A percentile compares a stretch with the other conserved stretches of the same genome.
Evolutionary conservation across 306 rosid genomes (phyloP).

Genomic region (Dryas octopetala): DNA sequence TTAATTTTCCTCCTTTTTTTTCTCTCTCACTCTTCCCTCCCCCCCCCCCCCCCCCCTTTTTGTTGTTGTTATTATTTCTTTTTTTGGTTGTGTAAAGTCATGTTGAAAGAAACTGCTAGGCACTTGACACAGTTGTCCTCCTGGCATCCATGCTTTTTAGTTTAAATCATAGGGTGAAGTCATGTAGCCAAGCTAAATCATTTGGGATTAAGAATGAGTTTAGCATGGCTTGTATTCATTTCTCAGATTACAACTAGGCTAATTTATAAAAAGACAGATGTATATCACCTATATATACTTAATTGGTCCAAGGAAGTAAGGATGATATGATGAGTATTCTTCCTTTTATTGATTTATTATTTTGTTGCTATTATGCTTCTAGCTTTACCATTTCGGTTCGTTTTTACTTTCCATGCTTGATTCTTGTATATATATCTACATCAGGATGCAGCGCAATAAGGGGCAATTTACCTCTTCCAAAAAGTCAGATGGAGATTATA

Average conservation of each 20-base stretch:
- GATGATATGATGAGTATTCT: background rate
- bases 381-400: background rate
- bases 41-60: no score
- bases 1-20: no score
- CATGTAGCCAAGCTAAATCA: background rate
- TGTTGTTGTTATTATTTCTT: no score
- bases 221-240: background rate
- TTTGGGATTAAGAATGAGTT: background rate
- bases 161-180: background rate
- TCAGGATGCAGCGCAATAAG: conserved; percentile 96
- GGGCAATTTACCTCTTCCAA: conserved; percentile 92
- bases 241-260: background rate
- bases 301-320: background rate
- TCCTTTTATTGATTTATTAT: background rate
- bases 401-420: conserved; percentile 25
- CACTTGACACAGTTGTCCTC: background rate
- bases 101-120: background rate
- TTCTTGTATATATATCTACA: conserved; percentile 26
- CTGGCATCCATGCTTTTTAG: background rate
- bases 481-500: conserved; percentile 72
- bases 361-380: background rate
- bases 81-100: no score
- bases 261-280: background rate
- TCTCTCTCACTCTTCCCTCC: no score
- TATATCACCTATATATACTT: background rate